Percentiles rank a stretch among this genome's conserved stretches.
Conservation (phyloP, 169 alveolate species). For the Plasmodium gallinaceum region DNA sequence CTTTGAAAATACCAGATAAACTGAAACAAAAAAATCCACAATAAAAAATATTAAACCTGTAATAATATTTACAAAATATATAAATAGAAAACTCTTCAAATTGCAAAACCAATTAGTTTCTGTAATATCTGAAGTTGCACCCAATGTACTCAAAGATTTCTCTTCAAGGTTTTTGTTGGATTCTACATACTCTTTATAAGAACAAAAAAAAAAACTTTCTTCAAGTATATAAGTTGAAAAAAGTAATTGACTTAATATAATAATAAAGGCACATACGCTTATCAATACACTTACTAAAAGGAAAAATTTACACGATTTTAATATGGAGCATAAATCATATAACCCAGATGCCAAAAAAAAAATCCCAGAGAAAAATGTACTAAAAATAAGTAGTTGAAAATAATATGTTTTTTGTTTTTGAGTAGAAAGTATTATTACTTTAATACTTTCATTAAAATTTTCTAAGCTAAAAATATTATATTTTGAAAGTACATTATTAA, state of each 20-base stretch:
- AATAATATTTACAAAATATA: conserved; percentile 37
- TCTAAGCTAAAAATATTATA: conserved; percentile 39
- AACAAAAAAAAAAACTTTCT: conserved; percentile 42
- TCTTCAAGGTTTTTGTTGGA: not conserved
- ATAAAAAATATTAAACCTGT: conserved; percentile 19
- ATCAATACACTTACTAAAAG: conserved; percentile 30
- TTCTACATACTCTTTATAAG: conserved; percentile 47
- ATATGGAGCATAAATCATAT: conserved; percentile 48
- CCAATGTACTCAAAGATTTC: not conserved
- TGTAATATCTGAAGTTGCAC: conserved; percentile 22
- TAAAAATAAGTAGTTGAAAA: conserved; percentile 30
- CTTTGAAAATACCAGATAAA: conserved; percentile 38
- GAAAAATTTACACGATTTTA: conserved; percentile 49
- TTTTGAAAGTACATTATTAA: conserved; percentile 14
- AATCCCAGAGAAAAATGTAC: conserved; percentile 33
- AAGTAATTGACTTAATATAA: conserved; percentile 42
- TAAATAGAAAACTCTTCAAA: conserved; percentile 5
- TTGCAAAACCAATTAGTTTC: conserved; percentile 72
- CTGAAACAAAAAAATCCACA: conserved; percentile 31
- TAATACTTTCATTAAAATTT: conserved; percentile 27
- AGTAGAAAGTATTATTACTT: conserved; percentile 36
- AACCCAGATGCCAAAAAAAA: conserved; percentile 12
- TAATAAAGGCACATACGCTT: conserved; percentile 34
- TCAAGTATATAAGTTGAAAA: conserved; percentile 58
- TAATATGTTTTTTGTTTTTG: conserved; percentile 62